Evolutionary conservation across 1,284 basidiomycete species (phyloP), one percentile per base, ranked within the genome.

Genomic region (Schizophyllum commune): DNA sequence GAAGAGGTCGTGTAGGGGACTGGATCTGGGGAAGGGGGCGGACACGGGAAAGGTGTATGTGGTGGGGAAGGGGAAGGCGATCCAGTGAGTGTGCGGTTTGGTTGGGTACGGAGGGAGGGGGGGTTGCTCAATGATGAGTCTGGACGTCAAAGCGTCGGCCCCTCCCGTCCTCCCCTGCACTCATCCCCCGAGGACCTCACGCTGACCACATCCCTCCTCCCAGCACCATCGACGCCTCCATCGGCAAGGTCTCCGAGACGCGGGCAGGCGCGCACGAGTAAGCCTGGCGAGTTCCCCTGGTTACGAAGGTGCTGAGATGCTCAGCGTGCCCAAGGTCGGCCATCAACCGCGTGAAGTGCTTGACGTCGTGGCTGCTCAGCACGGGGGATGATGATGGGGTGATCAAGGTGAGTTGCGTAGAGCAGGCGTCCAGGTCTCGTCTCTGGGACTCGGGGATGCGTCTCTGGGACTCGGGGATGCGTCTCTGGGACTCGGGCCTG

Each of bases 301-400:
- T 63, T 61, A 62, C 64, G 63, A 55, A 13, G 19, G 9, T 55
- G 19, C 53, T 20, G 20, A 55, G 19, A 13, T 21, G 20, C 53
- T 20, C 19, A 21, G 27, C 53, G 20, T 21, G 53, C 19, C 75
- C 9, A 47, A 94, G 93, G 60, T 83, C 88, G 32, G 83, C 95
- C 5, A 89, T 98, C 61, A 95, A 95, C 71, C 88, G 94, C 61
- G 80, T 95, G 51, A 87, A 85, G 68, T 78, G 80, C 65, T 74
- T 92, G 58, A 82, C 83, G 65, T 82, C 86, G 2, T 82, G 87
- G 69, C 74, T 94, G 62, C 72, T 96, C 15, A 86, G 85, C 15
- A 94, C 91, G 2, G 96, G 95, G 19, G 96, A 97, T 69, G 96
- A 98, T 71, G 93, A 96, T 62, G 95, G 96, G 51, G 87, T 95